Evolutionary conservation across 176 grass and related monocot genomes (phyloP).

Genomic region (Calamus simplicifolius): DNA sequence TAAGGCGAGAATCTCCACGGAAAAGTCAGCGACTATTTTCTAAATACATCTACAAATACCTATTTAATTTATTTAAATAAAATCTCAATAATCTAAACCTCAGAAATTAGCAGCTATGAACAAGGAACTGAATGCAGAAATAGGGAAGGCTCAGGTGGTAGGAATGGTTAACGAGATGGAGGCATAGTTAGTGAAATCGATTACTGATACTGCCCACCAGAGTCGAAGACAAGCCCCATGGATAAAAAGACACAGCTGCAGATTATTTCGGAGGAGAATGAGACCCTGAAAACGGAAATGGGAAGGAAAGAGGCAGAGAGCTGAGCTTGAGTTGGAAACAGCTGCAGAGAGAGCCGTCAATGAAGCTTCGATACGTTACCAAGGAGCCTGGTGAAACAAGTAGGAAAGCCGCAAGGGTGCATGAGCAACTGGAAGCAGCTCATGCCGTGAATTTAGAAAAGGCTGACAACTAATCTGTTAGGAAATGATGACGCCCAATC

Average conservation of each 20-base stretch:
- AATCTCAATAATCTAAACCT: slow-evolving; percentile 17
- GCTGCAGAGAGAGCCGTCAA: slow-evolving; percentile 61
- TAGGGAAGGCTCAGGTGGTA: not conserved
- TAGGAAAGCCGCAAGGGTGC: slow-evolving; percentile 34
- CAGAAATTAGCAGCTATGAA: not conserved
- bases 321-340: slow-evolving; percentile 77
- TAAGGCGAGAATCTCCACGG: too few relatives aligned
- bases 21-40: too few relatives aligned
- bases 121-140: slow-evolving; percentile 1
- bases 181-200: slow-evolving; percentile 58
- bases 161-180: slow-evolving; percentile 46
- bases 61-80: too few relatives aligned
- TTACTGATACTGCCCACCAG: slow-evolving; percentile 11
- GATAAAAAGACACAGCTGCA: slow-evolving; percentile 84
- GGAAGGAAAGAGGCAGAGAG: slow-evolving; percentile 27
- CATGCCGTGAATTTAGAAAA: slow-evolving; percentile 36
- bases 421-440: slow-evolving; percentile 64
- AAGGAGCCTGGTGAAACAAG: slow-evolving; percentile 82
- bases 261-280: slow-evolving; percentile 63
- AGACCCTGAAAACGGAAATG: slow-evolving; percentile 33
- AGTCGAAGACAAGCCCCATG: slow-evolving; percentile 61
- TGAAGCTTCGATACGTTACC: slow-evolving; percentile 55
- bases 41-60: too few relatives aligned
- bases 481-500: too few relatives aligned
- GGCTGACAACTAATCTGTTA: too few relatives aligned